Conservation (phyloP, 2,329 filamentous ascomycete genomes). For the Westerdykella aurantiaca region DNA sequence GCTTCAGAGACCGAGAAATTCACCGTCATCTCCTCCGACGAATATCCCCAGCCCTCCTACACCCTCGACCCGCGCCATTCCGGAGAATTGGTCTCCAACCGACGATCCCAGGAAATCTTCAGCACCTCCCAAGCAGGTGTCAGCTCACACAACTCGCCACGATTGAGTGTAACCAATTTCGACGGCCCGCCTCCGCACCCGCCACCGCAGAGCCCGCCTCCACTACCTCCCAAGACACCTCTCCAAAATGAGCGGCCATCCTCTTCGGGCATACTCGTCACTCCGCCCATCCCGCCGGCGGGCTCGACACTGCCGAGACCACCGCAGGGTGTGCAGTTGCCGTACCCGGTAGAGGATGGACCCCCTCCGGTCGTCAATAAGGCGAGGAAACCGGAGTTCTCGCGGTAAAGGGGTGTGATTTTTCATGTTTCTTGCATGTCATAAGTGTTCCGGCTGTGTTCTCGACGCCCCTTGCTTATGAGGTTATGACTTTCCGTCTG, state of each 20-base stretch:
- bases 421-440: neutral
- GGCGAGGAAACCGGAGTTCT: conserved; percentile 71
- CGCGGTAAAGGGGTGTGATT: conserved; percentile 9
- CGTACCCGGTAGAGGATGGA: conserved; percentile 76
- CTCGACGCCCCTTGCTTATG: too few relatives aligned
- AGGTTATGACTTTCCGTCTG: too few relatives aligned
- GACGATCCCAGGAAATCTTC: conserved; percentile 30
- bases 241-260: conserved; percentile 18
- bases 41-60: conserved; percentile 50
- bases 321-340: conserved; percentile 46
- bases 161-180: conserved; percentile 22
- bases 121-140: conserved; percentile 10
- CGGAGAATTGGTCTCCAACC: conserved; percentile 59
- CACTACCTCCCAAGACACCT: conserved; percentile 39
- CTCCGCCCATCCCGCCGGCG: conserved; percentile 23
- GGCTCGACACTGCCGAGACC: conserved; percentile 23
- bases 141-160: conserved; percentile 22
- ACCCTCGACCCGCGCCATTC: conserved; percentile 39
- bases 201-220: conserved; percentile 27
- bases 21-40: conserved; percentile 49
- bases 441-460: neutral
- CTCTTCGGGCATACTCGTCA: neutral
- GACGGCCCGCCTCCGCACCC: conserved; percentile 27
- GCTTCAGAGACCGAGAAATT: conserved; percentile 46
- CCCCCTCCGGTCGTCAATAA: conserved; percentile 81